phyloP scores from a whole-genome alignment of 2,329 filamentous ascomycete genomes.

The Aspergillus japonicus region DNA sequence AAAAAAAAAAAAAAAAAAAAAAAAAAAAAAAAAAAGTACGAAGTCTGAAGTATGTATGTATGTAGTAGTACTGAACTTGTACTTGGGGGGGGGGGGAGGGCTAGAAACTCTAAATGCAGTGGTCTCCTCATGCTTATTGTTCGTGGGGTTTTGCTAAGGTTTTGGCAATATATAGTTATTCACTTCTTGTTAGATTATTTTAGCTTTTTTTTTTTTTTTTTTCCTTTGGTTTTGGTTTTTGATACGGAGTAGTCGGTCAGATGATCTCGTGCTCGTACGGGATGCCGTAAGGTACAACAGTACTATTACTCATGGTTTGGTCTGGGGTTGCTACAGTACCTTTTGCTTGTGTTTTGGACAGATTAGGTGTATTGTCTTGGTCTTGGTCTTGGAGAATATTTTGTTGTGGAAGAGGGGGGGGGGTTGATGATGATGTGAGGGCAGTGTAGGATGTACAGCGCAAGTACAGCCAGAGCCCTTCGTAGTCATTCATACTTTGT shows the following conservation, averaged over 20 bases:
- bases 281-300: background rate
- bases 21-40: background rate
- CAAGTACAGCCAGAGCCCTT: too few species aligned
- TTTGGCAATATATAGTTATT: too few species aligned
- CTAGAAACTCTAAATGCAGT: background rate
- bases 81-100: too few species aligned
- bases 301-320: background rate
- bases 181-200: too few species aligned
- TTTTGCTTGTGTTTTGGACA: too few species aligned
- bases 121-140: too few species aligned
- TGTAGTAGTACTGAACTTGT: background rate
- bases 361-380: too few species aligned
- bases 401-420: background rate
- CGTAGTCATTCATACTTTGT: background rate
- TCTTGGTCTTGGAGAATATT: background rate
- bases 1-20: too few species aligned
- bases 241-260: background rate
- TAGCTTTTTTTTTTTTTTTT: too few species aligned
- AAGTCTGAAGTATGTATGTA: background rate
- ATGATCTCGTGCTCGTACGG: conserved; percentile 3
- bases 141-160: too few species aligned
- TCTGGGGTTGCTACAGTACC: background rate
- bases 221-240: too few species aligned
- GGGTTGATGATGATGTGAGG: background rate
- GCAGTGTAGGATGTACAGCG: background rate